Conservation (phyloP, 129 eudicot genomes). For the Glebionis coronaria region DNA sequence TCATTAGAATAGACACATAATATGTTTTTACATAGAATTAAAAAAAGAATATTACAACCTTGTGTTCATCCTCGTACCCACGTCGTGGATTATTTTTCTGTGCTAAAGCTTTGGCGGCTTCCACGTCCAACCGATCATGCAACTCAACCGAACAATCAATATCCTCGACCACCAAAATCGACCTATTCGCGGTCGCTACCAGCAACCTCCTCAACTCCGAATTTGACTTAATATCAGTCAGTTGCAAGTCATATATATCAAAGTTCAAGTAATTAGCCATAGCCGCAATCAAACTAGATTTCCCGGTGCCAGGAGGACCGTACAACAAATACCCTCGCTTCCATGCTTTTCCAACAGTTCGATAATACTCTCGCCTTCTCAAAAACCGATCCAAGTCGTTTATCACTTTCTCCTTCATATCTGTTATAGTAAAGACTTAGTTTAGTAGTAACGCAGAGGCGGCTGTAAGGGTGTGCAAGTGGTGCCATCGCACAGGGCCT, state of each 20-base stretch:
- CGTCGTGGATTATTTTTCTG: neutral
- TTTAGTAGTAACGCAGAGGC: too few relatives aligned
- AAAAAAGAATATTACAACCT: slow-evolving; percentile 6
- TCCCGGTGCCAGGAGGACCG: slow-evolving; percentile 60
- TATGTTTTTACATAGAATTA: neutral
- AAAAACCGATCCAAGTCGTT: slow-evolving; percentile 59
- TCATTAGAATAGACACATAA: neutral
- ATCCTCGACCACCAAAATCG: slow-evolving; percentile 59
- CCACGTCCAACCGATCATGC: slow-evolving; percentile 26
- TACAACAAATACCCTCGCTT: slow-evolving; percentile 62
- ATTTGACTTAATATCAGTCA: slow-evolving; percentile 37
- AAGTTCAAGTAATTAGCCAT: slow-evolving; percentile 62
- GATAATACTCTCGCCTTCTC: slow-evolving; percentile 52
- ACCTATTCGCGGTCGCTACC: slow-evolving; percentile 43
- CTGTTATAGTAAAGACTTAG: too few relatives aligned
- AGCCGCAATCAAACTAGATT: slow-evolving; percentile 53
- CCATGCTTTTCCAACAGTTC: slow-evolving; percentile 65
- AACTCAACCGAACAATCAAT: slow-evolving; percentile 53
- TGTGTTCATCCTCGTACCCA: slow-evolving; percentile 13
- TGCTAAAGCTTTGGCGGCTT: slow-evolving; percentile 1
- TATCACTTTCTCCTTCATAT: slow-evolving; percentile 30
- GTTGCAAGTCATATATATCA: slow-evolving; percentile 62
- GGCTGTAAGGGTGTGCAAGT: too few relatives aligned
- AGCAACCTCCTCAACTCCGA: slow-evolving; percentile 41
- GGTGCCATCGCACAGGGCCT: too few relatives aligned